These are phyloP conservation scores for Penicillium subrubescens DNA, from an alignment of 495 filamentous ascomycete genomes.

Conservation along the genomic window DNA sequence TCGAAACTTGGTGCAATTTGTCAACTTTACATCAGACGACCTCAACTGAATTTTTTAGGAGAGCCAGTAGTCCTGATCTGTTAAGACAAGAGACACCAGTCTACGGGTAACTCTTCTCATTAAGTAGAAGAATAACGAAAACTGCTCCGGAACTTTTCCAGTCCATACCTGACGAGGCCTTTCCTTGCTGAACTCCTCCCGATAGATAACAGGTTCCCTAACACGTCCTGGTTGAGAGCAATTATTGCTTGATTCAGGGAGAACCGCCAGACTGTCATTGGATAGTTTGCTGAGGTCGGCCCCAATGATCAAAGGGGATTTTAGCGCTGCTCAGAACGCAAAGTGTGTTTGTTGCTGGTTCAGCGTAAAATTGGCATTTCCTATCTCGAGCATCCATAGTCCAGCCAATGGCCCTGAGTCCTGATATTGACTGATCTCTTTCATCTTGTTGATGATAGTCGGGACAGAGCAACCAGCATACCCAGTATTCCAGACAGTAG, in stretches of 20 bases:
- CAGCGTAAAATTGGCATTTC: neutral
- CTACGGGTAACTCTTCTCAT: neutral
- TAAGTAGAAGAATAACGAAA: neutral
- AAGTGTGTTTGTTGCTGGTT: neutral
- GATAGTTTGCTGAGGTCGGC: neutral
- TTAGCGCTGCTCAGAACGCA: neutral
- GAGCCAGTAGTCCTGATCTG: neutral
- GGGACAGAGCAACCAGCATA: neutral
- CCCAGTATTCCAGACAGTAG: neutral
- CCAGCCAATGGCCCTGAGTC: neutral
- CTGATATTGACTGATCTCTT: neutral
- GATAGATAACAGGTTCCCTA: neutral
- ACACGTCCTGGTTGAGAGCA: neutral
- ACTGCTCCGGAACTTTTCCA: neutral
- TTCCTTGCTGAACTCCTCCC: neutral
- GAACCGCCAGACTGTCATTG: neutral
- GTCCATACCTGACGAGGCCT: neutral
- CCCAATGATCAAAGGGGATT: neutral
- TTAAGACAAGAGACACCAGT: neutral
- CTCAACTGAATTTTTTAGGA: neutral
- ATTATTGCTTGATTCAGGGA: neutral
- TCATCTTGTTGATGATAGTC: neutral
- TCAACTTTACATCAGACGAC: neutral
- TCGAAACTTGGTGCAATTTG: neutral
- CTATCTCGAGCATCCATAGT: neutral